These are phyloP conservation scores for Catenaria anguillulae DNA, from an alignment of 371 early-diverging fungal species.

Conservation along the genomic window DNA sequence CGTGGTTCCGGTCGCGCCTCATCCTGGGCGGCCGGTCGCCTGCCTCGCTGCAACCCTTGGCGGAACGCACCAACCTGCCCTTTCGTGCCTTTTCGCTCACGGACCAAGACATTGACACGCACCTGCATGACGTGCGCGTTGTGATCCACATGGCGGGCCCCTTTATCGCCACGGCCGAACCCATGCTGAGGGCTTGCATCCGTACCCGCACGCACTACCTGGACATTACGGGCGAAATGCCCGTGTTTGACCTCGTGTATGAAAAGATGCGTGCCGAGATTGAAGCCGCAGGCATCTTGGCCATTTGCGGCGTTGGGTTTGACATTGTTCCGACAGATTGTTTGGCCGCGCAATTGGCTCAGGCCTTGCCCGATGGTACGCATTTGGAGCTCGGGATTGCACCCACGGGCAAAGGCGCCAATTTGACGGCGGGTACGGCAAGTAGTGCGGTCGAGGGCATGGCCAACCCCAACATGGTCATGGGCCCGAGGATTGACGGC, in stretches of 20 bases:
- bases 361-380: slow-evolving; percentile 2
- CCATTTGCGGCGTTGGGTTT: slow-evolving; percentile 4
- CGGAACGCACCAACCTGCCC: not conserved
- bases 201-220: slow-evolving; percentile 3
- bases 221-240: slow-evolving; percentile 4
- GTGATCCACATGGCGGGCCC: slow-evolving; percentile 6
- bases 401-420: not conserved
- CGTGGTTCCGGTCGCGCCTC: not conserved
- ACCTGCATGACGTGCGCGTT: not conserved
- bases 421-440: not conserved
- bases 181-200: slow-evolving; percentile 3
- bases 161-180: not conserved
- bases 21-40: not conserved
- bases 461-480: not conserved
- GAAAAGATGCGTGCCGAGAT: not conserved
- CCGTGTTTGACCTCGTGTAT: not conserved
- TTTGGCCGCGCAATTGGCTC: not conserved
- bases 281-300: not conserved
- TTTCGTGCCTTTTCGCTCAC: not conserved
- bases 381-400: not conserved
- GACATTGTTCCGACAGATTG: slow-evolving; percentile 6
- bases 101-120: not conserved
- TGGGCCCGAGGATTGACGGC: not conserved
- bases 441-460: too few species aligned
- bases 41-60: not conserved